phyloP scores from a whole-genome alignment of 257 asterid genomes.

The Lycium barbarum region DNA sequence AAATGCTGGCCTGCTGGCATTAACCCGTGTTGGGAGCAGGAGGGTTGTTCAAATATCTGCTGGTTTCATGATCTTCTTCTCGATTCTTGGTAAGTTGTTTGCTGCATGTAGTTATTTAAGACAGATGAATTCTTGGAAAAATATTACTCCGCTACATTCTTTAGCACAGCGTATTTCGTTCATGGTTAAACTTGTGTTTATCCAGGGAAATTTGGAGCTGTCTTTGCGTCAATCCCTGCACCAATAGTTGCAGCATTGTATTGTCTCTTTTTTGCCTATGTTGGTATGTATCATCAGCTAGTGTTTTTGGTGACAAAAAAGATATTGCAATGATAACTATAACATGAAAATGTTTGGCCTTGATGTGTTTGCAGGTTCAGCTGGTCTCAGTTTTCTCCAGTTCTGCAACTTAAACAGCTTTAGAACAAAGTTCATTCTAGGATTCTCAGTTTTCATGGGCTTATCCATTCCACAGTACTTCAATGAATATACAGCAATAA shows the following conservation, averaged over 20 bases:
- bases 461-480: slow-evolving; percentile 90
- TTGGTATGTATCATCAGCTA: slow-evolving; percentile 57
- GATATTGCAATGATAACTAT: neutral
- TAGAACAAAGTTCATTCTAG: slow-evolving; percentile 82
- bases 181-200: neutral
- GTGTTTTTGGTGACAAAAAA: neutral
- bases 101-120: neutral
- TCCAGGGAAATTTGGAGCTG: slow-evolving; percentile 95
- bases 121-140: neutral
- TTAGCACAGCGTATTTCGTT: neutral
- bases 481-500: slow-evolving; percentile 64
- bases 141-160: neutral
- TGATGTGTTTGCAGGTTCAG: slow-evolving; percentile 60
- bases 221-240: slow-evolving; percentile 94
- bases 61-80: slow-evolving; percentile 96
- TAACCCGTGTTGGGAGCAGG: slow-evolving; percentile 92
- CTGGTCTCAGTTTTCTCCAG: slow-evolving; percentile 81
- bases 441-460: slow-evolving; percentile 93
- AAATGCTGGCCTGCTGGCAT: slow-evolving; percentile 88
- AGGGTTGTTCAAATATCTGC: slow-evolving; percentile 93
- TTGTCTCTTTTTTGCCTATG: slow-evolving; percentile 91
- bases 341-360: neutral
- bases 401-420: slow-evolving; percentile 92
- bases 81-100: slow-evolving; percentile 69
- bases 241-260: slow-evolving; percentile 91